Conservation (phyloP, 1,139 yeast genomes). For the Hansenula anomala region DNA sequence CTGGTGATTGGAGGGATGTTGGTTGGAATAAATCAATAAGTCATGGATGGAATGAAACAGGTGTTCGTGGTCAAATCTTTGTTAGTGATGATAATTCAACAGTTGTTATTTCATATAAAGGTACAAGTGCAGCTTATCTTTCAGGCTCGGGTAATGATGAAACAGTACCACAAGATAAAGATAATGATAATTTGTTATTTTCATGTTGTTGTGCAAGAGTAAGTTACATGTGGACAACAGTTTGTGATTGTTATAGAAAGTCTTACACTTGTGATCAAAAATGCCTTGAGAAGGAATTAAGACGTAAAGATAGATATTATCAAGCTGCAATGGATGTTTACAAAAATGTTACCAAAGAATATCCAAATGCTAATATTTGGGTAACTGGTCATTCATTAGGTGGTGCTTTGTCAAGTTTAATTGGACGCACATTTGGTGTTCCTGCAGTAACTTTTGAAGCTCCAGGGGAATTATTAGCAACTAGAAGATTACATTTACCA, state of each 20-base stretch:
- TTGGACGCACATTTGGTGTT: conserved; percentile 86
- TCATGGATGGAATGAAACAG: conserved; percentile 86
- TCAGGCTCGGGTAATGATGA: conserved; percentile 59
- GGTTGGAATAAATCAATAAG: conserved; percentile 47
- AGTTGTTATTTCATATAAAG: conserved; percentile 81
- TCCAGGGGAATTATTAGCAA: conserved; percentile 87
- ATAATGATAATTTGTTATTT: conserved; percentile 82
- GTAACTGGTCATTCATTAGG: conserved; percentile 95
- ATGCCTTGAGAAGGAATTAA: conserved; percentile 76
- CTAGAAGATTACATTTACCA: conserved; percentile 82
- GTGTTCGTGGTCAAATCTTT: conserved; percentile 89
- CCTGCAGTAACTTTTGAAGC: conserved; percentile 92
- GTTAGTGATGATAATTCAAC: conserved; percentile 58
- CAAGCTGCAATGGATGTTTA: conserved; percentile 77
- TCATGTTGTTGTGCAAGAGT: conserved; percentile 97
- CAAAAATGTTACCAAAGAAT: conserved; percentile 59
- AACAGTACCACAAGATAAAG: conserved; percentile 75
- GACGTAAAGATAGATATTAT: conserved; percentile 75
- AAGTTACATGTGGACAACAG: conserved; percentile 89
- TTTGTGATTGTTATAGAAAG: conserved; percentile 86
- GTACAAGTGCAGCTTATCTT: conserved; percentile 85
- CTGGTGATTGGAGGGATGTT: conserved; percentile 89
- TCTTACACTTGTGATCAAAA: conserved; percentile 87
- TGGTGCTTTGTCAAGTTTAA: conserved; percentile 75
- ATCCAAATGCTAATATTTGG: conserved; percentile 80